These are phyloP conservation scores for Bryum argenteum DNA, from an alignment of 225 moss, liverwort and hornwort species.

Conservation along the genomic window DNA sequence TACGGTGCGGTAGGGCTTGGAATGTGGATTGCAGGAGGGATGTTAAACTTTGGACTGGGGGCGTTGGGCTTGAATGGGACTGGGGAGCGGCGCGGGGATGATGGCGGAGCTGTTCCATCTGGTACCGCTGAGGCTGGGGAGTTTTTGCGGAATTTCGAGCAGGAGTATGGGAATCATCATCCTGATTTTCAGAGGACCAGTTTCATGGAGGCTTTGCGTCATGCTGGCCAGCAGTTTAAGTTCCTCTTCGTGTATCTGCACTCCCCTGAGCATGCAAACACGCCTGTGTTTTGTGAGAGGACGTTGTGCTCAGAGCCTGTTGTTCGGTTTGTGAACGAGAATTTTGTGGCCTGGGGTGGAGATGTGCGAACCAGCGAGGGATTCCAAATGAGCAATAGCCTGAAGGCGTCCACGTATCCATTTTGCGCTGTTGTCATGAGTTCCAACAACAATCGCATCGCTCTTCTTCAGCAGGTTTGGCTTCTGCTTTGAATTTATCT, in stretches of 20 bases:
- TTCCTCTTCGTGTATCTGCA: slow-evolving; percentile 98
- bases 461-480: slow-evolving; percentile 85
- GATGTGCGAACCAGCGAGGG: slow-evolving; percentile 96
- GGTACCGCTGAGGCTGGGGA: slow-evolving; percentile 73
- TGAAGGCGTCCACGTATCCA: slow-evolving; percentile 96
- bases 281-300: slow-evolving; percentile 82
- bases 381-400: slow-evolving; percentile 94
- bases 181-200: slow-evolving; percentile 79
- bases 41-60: slow-evolving; percentile 79
- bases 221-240: slow-evolving; percentile 87
- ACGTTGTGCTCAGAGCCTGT: slow-evolving; percentile 79
- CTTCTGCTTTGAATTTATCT: neutral
- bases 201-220: slow-evolving; percentile 92
- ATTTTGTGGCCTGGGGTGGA: slow-evolving; percentile 98
- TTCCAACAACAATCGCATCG: slow-evolving; percentile 92
- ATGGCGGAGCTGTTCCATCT: slow-evolving; percentile 54
- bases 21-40: slow-evolving; percentile 85
- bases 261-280: slow-evolving; percentile 93
- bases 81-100: slow-evolving; percentile 61
- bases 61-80: slow-evolving; percentile 72
- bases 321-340: slow-evolving; percentile 84
- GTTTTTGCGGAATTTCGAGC: slow-evolving; percentile 88
- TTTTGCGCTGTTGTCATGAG: slow-evolving; percentile 97
- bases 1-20: slow-evolving; percentile 90
- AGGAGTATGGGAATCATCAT: slow-evolving; percentile 82